Evolutionary conservation across 1,139 yeast genomes (phyloP).

Genomic region (Scheffersomyces illinoinensis): DNA sequence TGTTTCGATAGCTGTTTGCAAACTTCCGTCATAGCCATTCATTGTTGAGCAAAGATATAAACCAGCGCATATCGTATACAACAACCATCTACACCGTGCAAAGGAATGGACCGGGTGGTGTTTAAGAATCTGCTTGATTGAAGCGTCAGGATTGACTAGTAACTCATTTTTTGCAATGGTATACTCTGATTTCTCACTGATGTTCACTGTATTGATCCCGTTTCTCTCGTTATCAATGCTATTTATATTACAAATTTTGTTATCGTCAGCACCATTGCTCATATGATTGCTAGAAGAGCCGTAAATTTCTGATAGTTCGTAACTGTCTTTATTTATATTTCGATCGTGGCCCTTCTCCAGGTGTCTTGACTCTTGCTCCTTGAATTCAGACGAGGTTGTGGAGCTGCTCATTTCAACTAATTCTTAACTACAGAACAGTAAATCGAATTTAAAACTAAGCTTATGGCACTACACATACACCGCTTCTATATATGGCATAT

Average conservation of each 20-base stretch:
- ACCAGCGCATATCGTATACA: background rate
- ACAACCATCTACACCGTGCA: background rate
- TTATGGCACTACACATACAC: background rate
- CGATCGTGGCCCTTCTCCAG: background rate
- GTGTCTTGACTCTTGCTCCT: background rate
- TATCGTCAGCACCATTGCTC: too few species aligned
- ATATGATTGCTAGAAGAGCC: background rate
- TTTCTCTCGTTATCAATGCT: background rate
- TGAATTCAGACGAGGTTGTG: background rate
- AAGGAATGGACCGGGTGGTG: background rate
- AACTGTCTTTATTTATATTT: too few species aligned
- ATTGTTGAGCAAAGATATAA: background rate
- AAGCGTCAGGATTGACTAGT: background rate
- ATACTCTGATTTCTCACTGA: background rate
- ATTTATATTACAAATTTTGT: too few species aligned
- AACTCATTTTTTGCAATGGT: background rate
- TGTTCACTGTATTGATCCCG: background rate
- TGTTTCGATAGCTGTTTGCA: background rate
- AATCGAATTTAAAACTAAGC: too few species aligned
- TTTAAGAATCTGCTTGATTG: background rate
- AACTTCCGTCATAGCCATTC: background rate
- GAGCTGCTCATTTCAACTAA: background rate
- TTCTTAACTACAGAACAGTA: background rate
- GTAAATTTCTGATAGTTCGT: background rate
- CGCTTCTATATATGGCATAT: background rate